Evolutionary conservation across 1,284 basidiomycete species (phyloP), one percentile per base, ranked within the genome.

Genomic region (Trichosporon faecale): DNA sequence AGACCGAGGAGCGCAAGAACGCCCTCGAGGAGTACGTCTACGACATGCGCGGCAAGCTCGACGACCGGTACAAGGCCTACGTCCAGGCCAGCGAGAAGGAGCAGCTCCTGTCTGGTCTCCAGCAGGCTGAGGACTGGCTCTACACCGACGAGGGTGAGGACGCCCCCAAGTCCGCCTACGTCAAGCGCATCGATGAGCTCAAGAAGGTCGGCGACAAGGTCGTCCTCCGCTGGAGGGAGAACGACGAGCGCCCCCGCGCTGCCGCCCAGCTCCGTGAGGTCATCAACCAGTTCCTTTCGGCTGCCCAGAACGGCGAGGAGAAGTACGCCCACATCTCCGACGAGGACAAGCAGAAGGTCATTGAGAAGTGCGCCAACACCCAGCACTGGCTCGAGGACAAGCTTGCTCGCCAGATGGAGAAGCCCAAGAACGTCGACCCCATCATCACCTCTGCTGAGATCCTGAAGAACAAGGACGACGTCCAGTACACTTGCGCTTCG

Each of bases 1-100:
- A 97, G 83, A 97, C 95, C 69, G 94, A 96, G 89, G 92, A 97
- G 84, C 90, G 92, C 82, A 98, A 96, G 87, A 97, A 98, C 82
- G 94, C 94, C 16, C 89, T 98, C 27, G 95, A 98, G 85, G 95
- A 97, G 85, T 97, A 95, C 86, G 91, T 97, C 74, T 97, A 97
- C 85, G 94, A 98, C 83, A 93, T 88, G 77, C 91, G 94, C 67
- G 86, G 89, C 83, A 97, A 96, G 85, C 88, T 98, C 72, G 94
- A 97, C 44, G 91, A 91, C 70, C 89, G 91, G 67, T 95, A 91
- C 79, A 89, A 90, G 25, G 68, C 88, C 27, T 97, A 87, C 83
- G 91, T 90, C 66, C 87, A 90, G 78, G 69, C 89, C 0, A 79
- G 85, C 16, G 94, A 97, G 85, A 95, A 95, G 86, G 83, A 88